phyloP scores from a whole-genome alignment of 768 basidiomycete genomes.

The Tulasnella sp. region DNA sequence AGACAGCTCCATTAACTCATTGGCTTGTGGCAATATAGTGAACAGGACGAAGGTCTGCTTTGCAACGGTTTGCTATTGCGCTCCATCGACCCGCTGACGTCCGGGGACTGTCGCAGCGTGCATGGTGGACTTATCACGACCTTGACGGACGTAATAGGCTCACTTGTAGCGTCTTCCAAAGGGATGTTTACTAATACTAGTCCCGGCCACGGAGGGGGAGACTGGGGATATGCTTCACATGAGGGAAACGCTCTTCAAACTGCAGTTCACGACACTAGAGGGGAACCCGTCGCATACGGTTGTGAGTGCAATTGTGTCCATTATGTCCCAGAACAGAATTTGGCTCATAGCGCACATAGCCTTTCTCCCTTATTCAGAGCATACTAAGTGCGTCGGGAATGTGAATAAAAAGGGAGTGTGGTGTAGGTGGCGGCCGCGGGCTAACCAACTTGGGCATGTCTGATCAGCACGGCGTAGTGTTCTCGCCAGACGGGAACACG shows the following conservation, averaged over 20 bases:
- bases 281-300: slow-evolving; percentile 66
- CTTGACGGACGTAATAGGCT: slow-evolving; percentile 74
- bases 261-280: slow-evolving; percentile 62
- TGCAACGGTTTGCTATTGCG: neutral
- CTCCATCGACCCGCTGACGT: neutral
- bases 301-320: slow-evolving; percentile 35
- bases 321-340: neutral
- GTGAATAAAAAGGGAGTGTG: slow-evolving; percentile 28
- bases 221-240: slow-evolving; percentile 54
- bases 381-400: slow-evolving; percentile 77
- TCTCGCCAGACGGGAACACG: slow-evolving; percentile 63
- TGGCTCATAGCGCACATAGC: neutral
- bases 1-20: neutral
- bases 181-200: slow-evolving; percentile 71
- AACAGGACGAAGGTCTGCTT: neutral
- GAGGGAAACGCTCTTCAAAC: slow-evolving; percentile 52
- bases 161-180: slow-evolving; percentile 68
- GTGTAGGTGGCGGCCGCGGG: neutral
- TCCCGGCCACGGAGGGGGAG: slow-evolving; percentile 64
- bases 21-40: neutral
- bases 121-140: slow-evolving; percentile 77
- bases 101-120: slow-evolving; percentile 32
- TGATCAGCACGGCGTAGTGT: slow-evolving; percentile 66
- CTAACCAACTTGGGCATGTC: slow-evolving; percentile 16
- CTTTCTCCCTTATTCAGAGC: slow-evolving; percentile 38